Evolutionary conservation across 2,329 filamentous ascomycete species (phyloP), one percentile per base, ranked within the genome.

Genomic region (Cladosporium phlei): DNA sequence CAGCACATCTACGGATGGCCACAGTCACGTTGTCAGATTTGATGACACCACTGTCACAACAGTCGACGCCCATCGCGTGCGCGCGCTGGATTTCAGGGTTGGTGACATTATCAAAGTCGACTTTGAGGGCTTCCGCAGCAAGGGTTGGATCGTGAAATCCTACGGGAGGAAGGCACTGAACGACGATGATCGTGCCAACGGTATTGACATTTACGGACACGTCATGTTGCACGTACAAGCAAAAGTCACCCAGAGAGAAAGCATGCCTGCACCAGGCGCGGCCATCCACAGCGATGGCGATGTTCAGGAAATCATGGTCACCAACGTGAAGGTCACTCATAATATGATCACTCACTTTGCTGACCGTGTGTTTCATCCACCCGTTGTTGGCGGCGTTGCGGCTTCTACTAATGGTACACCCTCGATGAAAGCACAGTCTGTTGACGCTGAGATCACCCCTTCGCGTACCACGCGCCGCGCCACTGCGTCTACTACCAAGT

Each of bases 71-170:
- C 51, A 57, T 6, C 61, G 69, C 22, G 63, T 75, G 2, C 60
- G 67, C 12, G 55, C 63, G 12, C 60, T 76, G 3, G 67, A 73
- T n/a, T 57, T 76, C 9, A 64, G 59, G 5, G 34, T 61, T 24
- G 70, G 68, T 4, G 73, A 76, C 50, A 57, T 65, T 7, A 65
- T 76, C 54, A 75, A 72, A 49, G 67, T 76, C 6, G 71, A 76
- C 47, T 49, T 67, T 21, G 45, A 55, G 1, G 66, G 66, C 10
- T 69, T 72, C 69, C 69, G 70, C 42, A 70, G 65, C 40, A 63
- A 71, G 38, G 64, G 58, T 0, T 76, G 72, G 49, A 49, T 69
- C 14, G 64, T 76, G 14, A 55, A 62, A 19, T 69, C 66, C n/a
- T 69, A 75, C 50, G 67, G 71, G 24, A 63, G 59, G 34, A 55